Base-by-base conservation (phyloP, 371 early-diverging fungal species). In the Actinomortierella wolfii region DNA sequence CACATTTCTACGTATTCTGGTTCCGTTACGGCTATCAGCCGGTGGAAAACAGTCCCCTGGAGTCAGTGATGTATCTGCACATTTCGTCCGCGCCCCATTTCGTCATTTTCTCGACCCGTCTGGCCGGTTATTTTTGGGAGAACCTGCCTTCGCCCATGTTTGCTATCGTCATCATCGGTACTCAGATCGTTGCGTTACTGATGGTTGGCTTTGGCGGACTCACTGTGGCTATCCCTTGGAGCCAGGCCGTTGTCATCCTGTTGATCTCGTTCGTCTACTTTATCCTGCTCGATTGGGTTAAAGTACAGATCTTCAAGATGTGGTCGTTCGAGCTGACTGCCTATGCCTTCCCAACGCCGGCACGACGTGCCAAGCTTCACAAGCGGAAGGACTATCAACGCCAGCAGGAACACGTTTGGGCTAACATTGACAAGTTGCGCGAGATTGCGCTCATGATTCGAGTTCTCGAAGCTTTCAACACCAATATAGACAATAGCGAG, bases 21-120 rank as follows among this genome's bases (percentile, higher is more conserved):
- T 52, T 57, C 25, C 6, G 1, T 5, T 67, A 61, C 34, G 57
- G 51, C 1, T 67, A 67, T 34, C 14, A 29, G 25, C 67, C 67
- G 21, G 24, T 57, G 14, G 44, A 57, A 3, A 34, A 54, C 39
- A 65, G 73, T 34, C 61, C 64, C 3, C 76, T 89, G 64, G 77
- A 90, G 64, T 81, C 90, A 51, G 84, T 93, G 76, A 91, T 93
- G 84, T 93, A 93, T 80, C 81, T 93, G 51, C 88, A 93, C 67
- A 89, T 93, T 68, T 92, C 92, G n/a, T 92, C 89, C 24, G 90
- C 90, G 53, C 97, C 97, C 18, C 95, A 96, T 79, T 96, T 96
- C 81, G 92, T 94, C 24, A 96, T 96, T 75, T 96, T 96, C 69
- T 93, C 94, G 11, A 96, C 97, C 11, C 88, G 97, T 64, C 76